These are phyloP conservation scores for Botrytis porri DNA, from an alignment of 2,329 filamentous ascomycete genomes.

Conservation along the genomic window DNA sequence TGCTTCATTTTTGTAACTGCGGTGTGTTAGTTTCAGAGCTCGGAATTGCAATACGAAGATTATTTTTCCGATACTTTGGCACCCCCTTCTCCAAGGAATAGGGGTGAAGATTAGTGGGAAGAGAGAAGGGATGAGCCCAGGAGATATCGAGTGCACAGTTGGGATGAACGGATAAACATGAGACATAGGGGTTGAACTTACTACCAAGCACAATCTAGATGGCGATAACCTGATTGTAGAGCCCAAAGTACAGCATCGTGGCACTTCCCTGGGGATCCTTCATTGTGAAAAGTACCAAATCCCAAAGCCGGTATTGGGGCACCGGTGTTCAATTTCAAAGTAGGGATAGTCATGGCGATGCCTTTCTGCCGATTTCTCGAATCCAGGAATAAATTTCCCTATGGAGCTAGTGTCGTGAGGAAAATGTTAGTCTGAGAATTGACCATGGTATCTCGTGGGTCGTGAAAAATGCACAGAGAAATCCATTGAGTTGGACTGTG, in stretches of 20 bases:
- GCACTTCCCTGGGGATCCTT: constrained; percentile 42
- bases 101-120: background rate
- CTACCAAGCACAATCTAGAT: constrained; percentile 71
- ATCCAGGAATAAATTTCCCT: constrained; percentile 5
- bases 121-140: background rate
- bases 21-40: constrained; percentile 3
- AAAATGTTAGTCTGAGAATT: background rate
- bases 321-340: constrained; percentile 38
- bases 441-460: background rate
- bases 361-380: background rate
- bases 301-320: constrained; percentile 43
- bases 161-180: constrained; percentile 9
- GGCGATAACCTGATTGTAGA: constrained; percentile 62
- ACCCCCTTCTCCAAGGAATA: background rate
- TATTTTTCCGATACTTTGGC: background rate
- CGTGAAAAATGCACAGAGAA: background rate
- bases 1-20: constrained; percentile 71
- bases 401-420: background rate
- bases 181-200: constrained; percentile 24
- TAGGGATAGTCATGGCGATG: constrained; percentile 9
- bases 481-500: background rate
- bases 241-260: constrained; percentile 53
- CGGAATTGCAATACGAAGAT: background rate
- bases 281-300: constrained; percentile 41
- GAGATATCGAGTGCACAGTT: constrained; percentile 36